phyloP scores from a whole-genome alignment of 371 early-diverging fungal genomes.

The Gilbertella persicaria region DNA sequence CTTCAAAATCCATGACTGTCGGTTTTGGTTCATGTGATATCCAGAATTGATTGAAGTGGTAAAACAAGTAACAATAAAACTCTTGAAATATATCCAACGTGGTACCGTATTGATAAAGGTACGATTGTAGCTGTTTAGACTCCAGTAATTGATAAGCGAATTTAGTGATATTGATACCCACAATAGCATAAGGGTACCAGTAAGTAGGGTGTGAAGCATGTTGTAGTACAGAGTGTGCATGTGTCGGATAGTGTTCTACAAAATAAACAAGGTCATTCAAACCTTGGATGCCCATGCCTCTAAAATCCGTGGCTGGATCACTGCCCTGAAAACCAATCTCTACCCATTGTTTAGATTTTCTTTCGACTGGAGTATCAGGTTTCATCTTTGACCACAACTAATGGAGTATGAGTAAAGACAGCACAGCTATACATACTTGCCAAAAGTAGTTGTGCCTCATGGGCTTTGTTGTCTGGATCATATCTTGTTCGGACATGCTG shows the following conservation, averaged over 20 bases:
- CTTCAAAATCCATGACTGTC: slow-evolving; percentile 78
- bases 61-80: slow-evolving; percentile 75
- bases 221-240: slow-evolving; percentile 46
- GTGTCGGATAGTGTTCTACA: slow-evolving; percentile 58
- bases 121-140: slow-evolving; percentile 67
- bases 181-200: slow-evolving; percentile 82
- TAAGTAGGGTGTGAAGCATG: slow-evolving; percentile 18
- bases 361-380: slow-evolving; percentile 57
- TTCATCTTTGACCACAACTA: slow-evolving; percentile 73
- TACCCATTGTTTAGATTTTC: slow-evolving; percentile 69
- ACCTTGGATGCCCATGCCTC: slow-evolving; percentile 84
- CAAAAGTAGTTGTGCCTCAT: slow-evolving; percentile 69
- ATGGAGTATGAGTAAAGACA: neutral
- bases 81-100: slow-evolving; percentile 61
- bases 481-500: slow-evolving; percentile 68
- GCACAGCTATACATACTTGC: slow-evolving; percentile 26
- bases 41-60: slow-evolving; percentile 73
- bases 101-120: slow-evolving; percentile 62
- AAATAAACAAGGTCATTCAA: slow-evolving; percentile 77
- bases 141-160: slow-evolving; percentile 66
- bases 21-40: slow-evolving; percentile 53
- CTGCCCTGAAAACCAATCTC: slow-evolving; percentile 81
- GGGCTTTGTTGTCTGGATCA: slow-evolving; percentile 59
- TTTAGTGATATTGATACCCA: slow-evolving; percentile 80
- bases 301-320: slow-evolving; percentile 88